Base-by-base conservation (phyloP, 768 basidiomycete genomes). In the Panaeolus papilionaceus region DNA sequence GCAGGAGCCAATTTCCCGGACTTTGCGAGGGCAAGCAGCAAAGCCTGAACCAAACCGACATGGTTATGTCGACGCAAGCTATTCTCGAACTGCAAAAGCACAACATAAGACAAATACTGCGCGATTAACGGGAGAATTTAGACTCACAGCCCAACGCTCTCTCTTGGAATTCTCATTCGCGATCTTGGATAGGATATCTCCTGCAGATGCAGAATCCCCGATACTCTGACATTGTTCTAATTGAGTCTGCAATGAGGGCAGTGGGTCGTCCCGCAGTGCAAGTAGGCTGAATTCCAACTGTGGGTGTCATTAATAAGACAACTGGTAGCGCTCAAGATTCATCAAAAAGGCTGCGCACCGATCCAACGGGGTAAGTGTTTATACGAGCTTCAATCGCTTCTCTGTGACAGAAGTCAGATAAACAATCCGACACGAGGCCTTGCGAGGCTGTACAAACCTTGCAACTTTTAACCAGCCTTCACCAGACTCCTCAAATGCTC, bases 271-370 rank as follows among this genome's bases (percentile, higher is more conserved):
- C 65, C 92, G 90, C 51, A 99, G 81, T 6, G 94, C 95, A 40
- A 98, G 88, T 40, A 98, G 86, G 77, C 92, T 96, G 82, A 98
- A 98, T 75, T 96, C 94, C 64, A 97, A 84, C 95, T 96, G 68
- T 62, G 61, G 44, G 64, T 39, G 26, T 61, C 54, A 51, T 26
- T 40, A 61, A 49, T 44, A 44, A 71, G 64, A 70, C 64, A 44
- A 26, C 2, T 49, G 51, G 67, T 67, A 71, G 47, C 66, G 66
- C 64, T 62, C 49, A 40, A 65, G 58, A 33, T 33, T 33, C 33
- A 33, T 61, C 23, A 68, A 66, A 67, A 65, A 66, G 58, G 67
- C 66, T 68, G 84, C 92, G 73, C 80, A 98, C 95, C 68, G 96
- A 90, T 70, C 93, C 95, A 20, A 87, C 78, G 10, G 95, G 95